Evolutionary conservation across 192 early-diverging fungal species (phyloP).

Genomic region (Entomortierella beljakovae): DNA sequence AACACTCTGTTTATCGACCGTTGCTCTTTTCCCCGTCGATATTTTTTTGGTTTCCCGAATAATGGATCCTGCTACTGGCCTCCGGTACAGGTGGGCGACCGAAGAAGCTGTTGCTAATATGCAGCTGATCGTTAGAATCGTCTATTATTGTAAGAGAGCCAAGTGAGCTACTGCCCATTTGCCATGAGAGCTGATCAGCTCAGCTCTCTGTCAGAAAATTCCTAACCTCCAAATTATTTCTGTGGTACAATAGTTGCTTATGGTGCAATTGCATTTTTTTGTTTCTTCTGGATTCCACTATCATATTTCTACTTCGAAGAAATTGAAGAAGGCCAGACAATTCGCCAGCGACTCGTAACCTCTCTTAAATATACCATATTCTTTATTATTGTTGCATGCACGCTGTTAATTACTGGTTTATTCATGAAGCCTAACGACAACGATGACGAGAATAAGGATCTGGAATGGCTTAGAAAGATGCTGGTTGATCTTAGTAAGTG

Average conservation of each 20-base stretch:
- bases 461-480: conserved; percentile 65
- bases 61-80: conserved; percentile 60
- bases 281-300: conserved; percentile 67
- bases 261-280: conserved; percentile 59
- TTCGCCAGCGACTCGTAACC: conserved; percentile 45
- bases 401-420: conserved; percentile 61
- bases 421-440: conserved; percentile 57
- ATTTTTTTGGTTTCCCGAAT: conserved; percentile 70
- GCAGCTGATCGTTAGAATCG: conserved; percentile 44
- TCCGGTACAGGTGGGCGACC: conserved; percentile 70
- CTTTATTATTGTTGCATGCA: conserved; percentile 59
- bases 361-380: conserved; percentile 69
- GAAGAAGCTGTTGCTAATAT: conserved; percentile 58
- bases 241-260: conserved; percentile 49
- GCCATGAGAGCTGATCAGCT: conserved; percentile 6
- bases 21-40: conserved; percentile 67
- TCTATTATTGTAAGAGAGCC: conserved; percentile 60
- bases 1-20: conserved; percentile 58
- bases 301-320: conserved; percentile 74
- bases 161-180: neutral
- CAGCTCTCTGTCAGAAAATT: neutral
- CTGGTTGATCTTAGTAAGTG: conserved; percentile 58
- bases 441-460: conserved; percentile 46
- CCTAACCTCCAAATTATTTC: conserved; percentile 3
- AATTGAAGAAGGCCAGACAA: conserved; percentile 57